Base-by-base conservation (phyloP, 1,284 basidiomycete species). In the Mycena sp. region DNA sequence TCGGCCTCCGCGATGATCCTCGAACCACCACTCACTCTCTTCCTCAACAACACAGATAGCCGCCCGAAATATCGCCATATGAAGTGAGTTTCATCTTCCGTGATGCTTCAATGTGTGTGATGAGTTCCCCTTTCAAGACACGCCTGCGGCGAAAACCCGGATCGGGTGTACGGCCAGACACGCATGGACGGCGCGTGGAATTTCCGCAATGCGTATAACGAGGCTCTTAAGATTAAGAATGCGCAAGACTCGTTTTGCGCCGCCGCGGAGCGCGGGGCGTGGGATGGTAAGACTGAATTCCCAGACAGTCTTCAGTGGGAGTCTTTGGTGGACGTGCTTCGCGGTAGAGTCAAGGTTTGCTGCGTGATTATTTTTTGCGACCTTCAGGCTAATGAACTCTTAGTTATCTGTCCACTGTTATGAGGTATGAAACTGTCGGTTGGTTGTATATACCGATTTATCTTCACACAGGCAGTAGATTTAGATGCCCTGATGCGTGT, bases 181-280 rank as follows among this genome's bases (percentile, higher is more conserved):
- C 78, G 81, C 6, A 82, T 83, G 81, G 80, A 83, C 67, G 81
- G 76, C 2, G 71, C 78, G 10, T 83, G 80, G 80, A 74, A 74
- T 6, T 80, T 81, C 69, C 79, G 81, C 6, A 68, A 78, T 28
- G 80, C 78, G 72, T 93, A 93, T 71, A 81, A 86, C 48, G 82
- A 84, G 28, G 92, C 91, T 2, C 81, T 84, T 19, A 78, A 84
- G 68, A 79, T 94, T 64, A 88, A 87, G 72, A 78, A 83, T 21
- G 75, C 78, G 53, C 92, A 94, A 69, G 90, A 93, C 69, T 78
- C 73, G 6, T 91, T 83, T 69, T 91, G 90, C 63, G 67, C 67
- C 23, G 81, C 78, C 48, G 85, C 81, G 0, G 28, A 38, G 25
- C 21, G 25, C 10, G 61, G 62, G 6, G 17, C 51, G 21, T 69